phyloP scores from a whole-genome alignment of 2,329 filamentous ascomycete species.

The Fusarium tuaranense region DNA sequence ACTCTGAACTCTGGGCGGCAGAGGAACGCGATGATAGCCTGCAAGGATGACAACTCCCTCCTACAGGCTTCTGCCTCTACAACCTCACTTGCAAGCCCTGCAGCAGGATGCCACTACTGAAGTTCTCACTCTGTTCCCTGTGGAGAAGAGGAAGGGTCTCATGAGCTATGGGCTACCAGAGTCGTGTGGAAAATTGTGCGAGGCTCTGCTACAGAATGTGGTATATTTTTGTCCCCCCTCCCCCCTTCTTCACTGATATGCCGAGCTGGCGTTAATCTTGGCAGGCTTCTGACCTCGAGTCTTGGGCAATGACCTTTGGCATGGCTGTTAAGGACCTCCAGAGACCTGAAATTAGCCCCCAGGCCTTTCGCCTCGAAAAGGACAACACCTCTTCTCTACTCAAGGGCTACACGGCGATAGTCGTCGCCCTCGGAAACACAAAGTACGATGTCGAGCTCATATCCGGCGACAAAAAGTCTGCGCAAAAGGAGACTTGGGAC shows the following conservation, averaged over 20 bases:
- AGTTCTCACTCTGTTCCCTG: conserved; percentile 41
- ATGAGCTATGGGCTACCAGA: conserved; percentile 42
- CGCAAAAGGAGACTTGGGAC: conserved; percentile 38
- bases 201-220: conserved; percentile 38
- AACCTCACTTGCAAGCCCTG: conserved; percentile 36
- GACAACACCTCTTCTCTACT: conserved; percentile 42
- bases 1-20: conserved; percentile 12
- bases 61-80: conserved; percentile 42
- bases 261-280: conserved; percentile 13
- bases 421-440: conserved; percentile 42
- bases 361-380: conserved; percentile 43
- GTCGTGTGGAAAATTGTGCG: conserved; percentile 38
- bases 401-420: conserved; percentile 42
- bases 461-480: conserved; percentile 38
- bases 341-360: conserved; percentile 41
- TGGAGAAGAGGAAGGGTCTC: conserved; percentile 39
- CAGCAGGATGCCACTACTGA: conserved; percentile 43
- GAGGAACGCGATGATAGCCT: conserved; percentile 30
- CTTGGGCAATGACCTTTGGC: conserved; percentile 38
- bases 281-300: conserved; percentile 39
- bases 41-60: conserved; percentile 40
- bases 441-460: conserved; percentile 42
- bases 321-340: conserved; percentile 40
- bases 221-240: conserved; percentile 25
- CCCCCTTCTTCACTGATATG: neutral